phyloP scores from a whole-genome alignment of 129 eudicot genomes.

The Chrysanthemum makinoi region DNA sequence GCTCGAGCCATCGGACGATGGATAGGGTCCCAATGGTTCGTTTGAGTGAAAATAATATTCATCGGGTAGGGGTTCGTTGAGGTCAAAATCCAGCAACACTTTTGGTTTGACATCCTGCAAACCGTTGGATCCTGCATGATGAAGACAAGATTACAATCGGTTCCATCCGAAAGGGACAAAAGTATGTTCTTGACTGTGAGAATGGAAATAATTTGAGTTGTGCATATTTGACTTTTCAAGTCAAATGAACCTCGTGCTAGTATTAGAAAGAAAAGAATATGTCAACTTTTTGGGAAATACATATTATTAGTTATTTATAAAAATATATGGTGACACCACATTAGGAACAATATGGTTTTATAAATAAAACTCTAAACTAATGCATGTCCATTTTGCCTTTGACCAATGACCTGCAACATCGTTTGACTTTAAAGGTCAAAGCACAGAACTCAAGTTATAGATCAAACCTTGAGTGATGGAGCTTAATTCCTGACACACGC shows the following conservation, averaged over 20 bases:
- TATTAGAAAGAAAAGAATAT: not conserved
- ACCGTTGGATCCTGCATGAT: slow-evolving; percentile 41
- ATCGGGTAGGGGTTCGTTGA: slow-evolving; percentile 48
- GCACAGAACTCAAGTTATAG: not conserved
- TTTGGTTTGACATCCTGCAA: slow-evolving; percentile 26
- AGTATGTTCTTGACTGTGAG: not conserved
- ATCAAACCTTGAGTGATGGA: slow-evolving; percentile 41
- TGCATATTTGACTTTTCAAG: slow-evolving; percentile 11
- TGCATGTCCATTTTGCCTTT: not conserved
- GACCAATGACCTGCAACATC: slow-evolving; percentile 2
- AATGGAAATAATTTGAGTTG: not conserved
- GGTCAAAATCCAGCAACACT: slow-evolving; percentile 41
- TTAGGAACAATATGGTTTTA: not conserved
- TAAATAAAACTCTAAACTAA: not conserved
- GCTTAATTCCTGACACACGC: slow-evolving; percentile 20
- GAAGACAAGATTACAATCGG: slow-evolving; percentile 8
- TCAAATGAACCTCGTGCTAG: slow-evolving; percentile 10
- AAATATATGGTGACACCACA: not conserved
- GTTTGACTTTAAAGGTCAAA: slow-evolving; percentile 15
- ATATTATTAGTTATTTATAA: no score
- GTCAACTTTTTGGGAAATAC: not conserved
- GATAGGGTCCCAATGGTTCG: slow-evolving; percentile 26
- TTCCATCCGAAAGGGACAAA: not conserved
- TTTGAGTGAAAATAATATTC: slow-evolving; percentile 37
- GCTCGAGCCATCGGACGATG: slow-evolving; percentile 24